Evolutionary conservation across 805 yeast species (phyloP), one percentile per base, ranked within the genome.

Genomic region (Debaryomyces maramus): DNA sequence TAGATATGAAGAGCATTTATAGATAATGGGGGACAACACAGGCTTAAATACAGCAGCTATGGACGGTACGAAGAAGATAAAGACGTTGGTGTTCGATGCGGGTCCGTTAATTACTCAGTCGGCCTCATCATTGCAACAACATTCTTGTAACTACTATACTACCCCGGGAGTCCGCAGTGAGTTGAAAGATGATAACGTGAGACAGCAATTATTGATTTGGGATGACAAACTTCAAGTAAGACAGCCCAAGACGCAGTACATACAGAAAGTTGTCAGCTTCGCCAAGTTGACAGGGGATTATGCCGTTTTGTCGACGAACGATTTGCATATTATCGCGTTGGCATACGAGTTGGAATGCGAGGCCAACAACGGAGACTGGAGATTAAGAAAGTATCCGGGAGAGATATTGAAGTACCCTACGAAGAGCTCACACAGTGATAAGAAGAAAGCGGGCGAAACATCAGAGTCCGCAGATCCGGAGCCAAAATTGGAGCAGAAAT

Each of bases 141-240:
- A 75, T 56, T 97, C 96, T 1, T 62, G 74, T 13, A 61, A 65
- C n/a, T 87, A 87, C 55, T 85, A 72, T 60, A 90, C 97, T 10
- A 88, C 97, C 2, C 97, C 98, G 10, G 90, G 97, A 1, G 98
- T 93, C 13, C 80, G 75, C 52, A 72, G 76, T 21, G 99, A 93
- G 67, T 81, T 93, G 57, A 82, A 78, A 55, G 98, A 93, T 67
- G 96, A 84, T 45, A 75, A 77, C 46, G 88, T 95, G 5, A 75
- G 96, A 61, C 77, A 77, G 48, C 90, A 90, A 53, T 67, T 93
- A 32, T 67, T 78, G 4, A 68, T 90, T 7, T 89, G 97, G 96
- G 86, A 82, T 18, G 90, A 87, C 34, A 62, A 65, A 10, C 67
- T 93, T 37, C 66, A 69, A 40, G 68, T 85, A 11, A 77, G 89